phyloP scores from a whole-genome alignment of 2,329 filamentous ascomycete species.

The Anthostomella pinea region DNA sequence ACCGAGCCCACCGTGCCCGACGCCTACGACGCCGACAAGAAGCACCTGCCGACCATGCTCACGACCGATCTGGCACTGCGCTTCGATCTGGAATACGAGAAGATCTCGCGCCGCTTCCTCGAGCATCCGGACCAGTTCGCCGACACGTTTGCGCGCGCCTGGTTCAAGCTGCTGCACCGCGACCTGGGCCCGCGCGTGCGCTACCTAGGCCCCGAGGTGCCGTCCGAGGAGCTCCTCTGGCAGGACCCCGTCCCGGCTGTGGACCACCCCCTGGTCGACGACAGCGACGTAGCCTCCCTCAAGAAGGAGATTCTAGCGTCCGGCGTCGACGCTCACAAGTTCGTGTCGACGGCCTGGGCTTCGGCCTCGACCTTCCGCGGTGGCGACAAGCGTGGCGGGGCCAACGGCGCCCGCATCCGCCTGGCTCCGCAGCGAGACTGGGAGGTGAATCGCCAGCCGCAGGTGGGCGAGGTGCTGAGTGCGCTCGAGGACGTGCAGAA shows the following conservation, averaged over 20 bases:
- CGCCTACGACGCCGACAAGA: slow-evolving; percentile 66
- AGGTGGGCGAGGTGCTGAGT: slow-evolving; percentile 59
- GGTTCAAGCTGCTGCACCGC: slow-evolving; percentile 83
- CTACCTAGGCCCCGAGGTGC: slow-evolving; percentile 73
- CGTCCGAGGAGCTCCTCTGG: slow-evolving; percentile 68
- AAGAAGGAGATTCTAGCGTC: slow-evolving; percentile 66
- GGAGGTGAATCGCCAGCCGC: slow-evolving; percentile 70
- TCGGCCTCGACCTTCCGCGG: slow-evolving; percentile 71
- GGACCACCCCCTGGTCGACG: slow-evolving; percentile 56
- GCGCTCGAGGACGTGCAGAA: slow-evolving; percentile 64
- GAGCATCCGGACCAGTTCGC: slow-evolving; percentile 66
- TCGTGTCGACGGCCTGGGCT: slow-evolving; percentile 67
- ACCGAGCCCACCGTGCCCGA: slow-evolving; percentile 66
- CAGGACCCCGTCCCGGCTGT: slow-evolving; percentile 67
- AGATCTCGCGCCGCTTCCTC: slow-evolving; percentile 69
- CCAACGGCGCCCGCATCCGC: slow-evolving; percentile 76
- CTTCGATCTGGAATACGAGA: slow-evolving; percentile 69
- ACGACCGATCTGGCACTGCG: slow-evolving; percentile 72
- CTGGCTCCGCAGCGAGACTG: slow-evolving; percentile 70
- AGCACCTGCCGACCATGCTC: slow-evolving; percentile 73
- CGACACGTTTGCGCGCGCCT: slow-evolving; percentile 69
- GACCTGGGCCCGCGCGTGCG: slow-evolving; percentile 70
- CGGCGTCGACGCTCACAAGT: slow-evolving; percentile 57
- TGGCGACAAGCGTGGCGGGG: slow-evolving; percentile 78
- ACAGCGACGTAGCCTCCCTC: slow-evolving; percentile 60